A percentile compares a stretch with the other conserved stretches of the same genome.
These are phyloP conservation scores for Ilex paraguariensis DNA, from an alignment of 305 asterid genomes.

Conservation along the genomic window DNA sequence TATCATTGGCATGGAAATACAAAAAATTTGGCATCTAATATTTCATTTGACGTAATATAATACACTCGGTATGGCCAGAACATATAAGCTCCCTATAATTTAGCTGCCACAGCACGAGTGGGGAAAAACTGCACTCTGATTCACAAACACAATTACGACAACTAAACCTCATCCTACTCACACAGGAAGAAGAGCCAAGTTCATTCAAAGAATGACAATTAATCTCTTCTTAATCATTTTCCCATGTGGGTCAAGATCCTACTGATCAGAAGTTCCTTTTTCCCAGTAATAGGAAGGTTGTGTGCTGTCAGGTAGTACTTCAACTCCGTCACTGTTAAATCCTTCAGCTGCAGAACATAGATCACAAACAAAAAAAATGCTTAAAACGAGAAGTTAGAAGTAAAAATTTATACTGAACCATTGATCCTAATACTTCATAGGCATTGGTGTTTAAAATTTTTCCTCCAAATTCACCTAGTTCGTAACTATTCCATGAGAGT, in stretches of 20 bases:
- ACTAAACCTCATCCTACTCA: too few relatives aligned
- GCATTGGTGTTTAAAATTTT: not conserved
- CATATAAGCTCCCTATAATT: too few relatives aligned
- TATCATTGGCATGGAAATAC: too few relatives aligned
- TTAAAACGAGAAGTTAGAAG: not conserved
- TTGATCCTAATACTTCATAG: too few relatives aligned
- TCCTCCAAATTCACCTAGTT: not conserved
- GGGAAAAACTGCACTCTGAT: too few relatives aligned
- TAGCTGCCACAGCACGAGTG: too few relatives aligned
- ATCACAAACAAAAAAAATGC: not conserved
- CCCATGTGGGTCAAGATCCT: slow-evolving; percentile 89
- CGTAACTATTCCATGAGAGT: not conserved
- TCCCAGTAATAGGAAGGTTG: slow-evolving; percentile 59
- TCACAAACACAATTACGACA: too few relatives aligned
- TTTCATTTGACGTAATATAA: too few relatives aligned
- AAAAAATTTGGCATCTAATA: too few relatives aligned
- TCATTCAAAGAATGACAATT: too few relatives aligned
- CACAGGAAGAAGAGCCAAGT: too few relatives aligned
- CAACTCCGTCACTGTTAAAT: slow-evolving; percentile 66
- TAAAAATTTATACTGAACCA: not conserved
- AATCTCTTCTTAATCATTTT: slow-evolving; percentile 29
- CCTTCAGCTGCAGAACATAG: slow-evolving; percentile 68
- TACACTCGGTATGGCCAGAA: too few relatives aligned
- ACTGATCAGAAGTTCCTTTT: slow-evolving; percentile 67
- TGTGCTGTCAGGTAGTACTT: slow-evolving; percentile 62